phyloP scores from a whole-genome alignment of 2,329 filamentous ascomycete genomes.

The Penicillium italicum region DNA sequence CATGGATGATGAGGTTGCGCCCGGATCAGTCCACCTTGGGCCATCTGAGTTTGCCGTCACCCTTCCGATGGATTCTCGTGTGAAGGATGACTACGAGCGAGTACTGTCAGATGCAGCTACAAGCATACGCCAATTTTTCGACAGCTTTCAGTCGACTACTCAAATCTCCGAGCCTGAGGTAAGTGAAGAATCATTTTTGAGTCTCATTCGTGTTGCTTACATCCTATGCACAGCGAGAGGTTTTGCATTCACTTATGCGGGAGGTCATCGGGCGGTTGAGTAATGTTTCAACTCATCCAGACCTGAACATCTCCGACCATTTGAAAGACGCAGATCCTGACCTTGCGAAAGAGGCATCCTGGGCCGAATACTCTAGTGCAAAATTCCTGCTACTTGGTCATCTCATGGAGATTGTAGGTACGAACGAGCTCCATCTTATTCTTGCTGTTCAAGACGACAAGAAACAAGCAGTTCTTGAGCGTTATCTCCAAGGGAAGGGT shows the following conservation, averaged over 20 bases:
- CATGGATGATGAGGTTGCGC: slow-evolving; percentile 25
- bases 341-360: slow-evolving; percentile 39
- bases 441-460: slow-evolving; percentile 37
- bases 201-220: slow-evolving; percentile 13
- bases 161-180: slow-evolving; percentile 26
- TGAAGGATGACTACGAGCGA: slow-evolving; percentile 43
- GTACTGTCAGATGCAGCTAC: slow-evolving; percentile 29
- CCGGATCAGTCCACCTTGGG: slow-evolving; percentile 36
- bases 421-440: slow-evolving; percentile 39
- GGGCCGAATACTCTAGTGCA: slow-evolving; percentile 47
- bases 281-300: slow-evolving; percentile 45
- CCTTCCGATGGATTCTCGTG: slow-evolving; percentile 44
- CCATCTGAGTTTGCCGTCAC: slow-evolving; percentile 41
- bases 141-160: slow-evolving; percentile 12
- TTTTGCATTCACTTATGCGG: slow-evolving; percentile 31
- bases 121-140: slow-evolving; percentile 32
- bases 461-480: slow-evolving; percentile 39
- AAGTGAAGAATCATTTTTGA: slow-evolving; percentile 2
- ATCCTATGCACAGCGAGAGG: slow-evolving; percentile 19
- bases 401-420: slow-evolving; percentile 37
- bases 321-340: slow-evolving; percentile 34
- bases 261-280: slow-evolving; percentile 38
- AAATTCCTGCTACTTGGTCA: slow-evolving; percentile 47
- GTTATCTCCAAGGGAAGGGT: slow-evolving; percentile 43
- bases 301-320: slow-evolving; percentile 42